Conservation (phyloP, 495 filamentous ascomycete species). For the Penicillium pulvis region DNA sequence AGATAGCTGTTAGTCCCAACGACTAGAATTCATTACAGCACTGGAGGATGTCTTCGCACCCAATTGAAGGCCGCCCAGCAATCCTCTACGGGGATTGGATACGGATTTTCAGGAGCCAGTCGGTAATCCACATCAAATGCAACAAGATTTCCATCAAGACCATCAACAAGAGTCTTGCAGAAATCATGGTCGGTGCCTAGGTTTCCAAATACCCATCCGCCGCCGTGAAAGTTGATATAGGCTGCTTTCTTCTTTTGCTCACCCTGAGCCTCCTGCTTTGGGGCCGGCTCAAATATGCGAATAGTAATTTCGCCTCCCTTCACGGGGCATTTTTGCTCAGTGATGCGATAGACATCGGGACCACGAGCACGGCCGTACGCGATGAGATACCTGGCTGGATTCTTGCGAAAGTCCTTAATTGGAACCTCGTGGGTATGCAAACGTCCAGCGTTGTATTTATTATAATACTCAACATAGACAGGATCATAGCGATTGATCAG, state of each 20-base stretch:
- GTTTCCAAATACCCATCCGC: slow-evolving; percentile 45
- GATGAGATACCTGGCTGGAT: slow-evolving; percentile 38
- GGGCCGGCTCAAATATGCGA: slow-evolving; percentile 41
- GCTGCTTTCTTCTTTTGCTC: slow-evolving; percentile 37
- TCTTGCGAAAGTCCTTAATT: slow-evolving; percentile 47
- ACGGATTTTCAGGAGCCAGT: slow-evolving; percentile 39
- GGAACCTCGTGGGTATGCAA: slow-evolving; percentile 44
- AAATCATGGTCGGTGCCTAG: slow-evolving; percentile 37
- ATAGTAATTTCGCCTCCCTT: slow-evolving; percentile 38
- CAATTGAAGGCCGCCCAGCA: slow-evolving; percentile 47
- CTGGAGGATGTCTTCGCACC: slow-evolving; percentile 21
- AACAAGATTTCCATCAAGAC: slow-evolving; percentile 37
- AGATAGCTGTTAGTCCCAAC: not conserved
- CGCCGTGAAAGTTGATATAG: slow-evolving; percentile 44
- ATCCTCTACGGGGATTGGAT: slow-evolving; percentile 38
- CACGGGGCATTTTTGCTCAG: slow-evolving; percentile 42
- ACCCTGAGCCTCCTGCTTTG: slow-evolving; percentile 29
- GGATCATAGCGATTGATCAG: slow-evolving; percentile 37
- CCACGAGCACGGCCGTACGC: slow-evolving; percentile 37
- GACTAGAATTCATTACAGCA: not conserved
- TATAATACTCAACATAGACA: slow-evolving; percentile 39
- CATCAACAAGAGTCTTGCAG: slow-evolving; percentile 39
- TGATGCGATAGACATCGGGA: slow-evolving; percentile 40
- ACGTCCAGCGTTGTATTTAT: slow-evolving; percentile 42
- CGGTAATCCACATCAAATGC: slow-evolving; percentile 45